phyloP scores from a whole-genome alignment of 2,329 filamentous ascomycete genomes.

The Cladophialophora chaetospira region DNA sequence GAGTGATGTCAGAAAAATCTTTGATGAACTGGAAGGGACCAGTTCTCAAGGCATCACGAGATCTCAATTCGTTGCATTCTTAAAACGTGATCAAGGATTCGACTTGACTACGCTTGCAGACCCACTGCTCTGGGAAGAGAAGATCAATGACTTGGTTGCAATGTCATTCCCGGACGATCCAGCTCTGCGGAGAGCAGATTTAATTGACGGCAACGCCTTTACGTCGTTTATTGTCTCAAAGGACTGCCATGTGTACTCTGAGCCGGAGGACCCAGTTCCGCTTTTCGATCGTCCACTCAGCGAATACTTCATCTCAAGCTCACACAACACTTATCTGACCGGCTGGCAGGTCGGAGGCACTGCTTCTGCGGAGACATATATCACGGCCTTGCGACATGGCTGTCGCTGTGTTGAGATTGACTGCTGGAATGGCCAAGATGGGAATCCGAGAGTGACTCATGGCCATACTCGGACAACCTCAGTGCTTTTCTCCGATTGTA shows the following conservation, averaged over 20 bases:
- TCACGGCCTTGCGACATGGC: slow-evolving; percentile 79
- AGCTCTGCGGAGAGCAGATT: slow-evolving; percentile 1
- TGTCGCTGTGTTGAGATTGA: slow-evolving; percentile 97
- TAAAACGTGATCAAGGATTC: slow-evolving; percentile 73
- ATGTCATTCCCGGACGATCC: slow-evolving; percentile 21
- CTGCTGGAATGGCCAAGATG: slow-evolving; percentile 92
- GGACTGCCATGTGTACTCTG: slow-evolving; percentile 67
- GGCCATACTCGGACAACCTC: slow-evolving; percentile 85
- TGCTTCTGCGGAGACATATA: slow-evolving; percentile 94
- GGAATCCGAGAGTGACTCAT: slow-evolving; percentile 85
- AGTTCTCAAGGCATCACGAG: slow-evolving; percentile 66
- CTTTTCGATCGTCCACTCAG: slow-evolving; percentile 81
- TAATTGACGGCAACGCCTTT: slow-evolving; percentile 77
- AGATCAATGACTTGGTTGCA: slow-evolving; percentile 26
- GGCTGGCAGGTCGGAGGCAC: slow-evolving; percentile 86
- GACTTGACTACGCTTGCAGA: slow-evolving; percentile 65
- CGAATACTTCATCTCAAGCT: slow-evolving; percentile 97
- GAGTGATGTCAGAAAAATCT: slow-evolving; percentile 76
- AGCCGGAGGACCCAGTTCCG: slow-evolving; percentile 60
- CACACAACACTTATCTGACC: slow-evolving; percentile 95
- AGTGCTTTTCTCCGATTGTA: slow-evolving; percentile 87
- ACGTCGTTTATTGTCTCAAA: slow-evolving; percentile 74
- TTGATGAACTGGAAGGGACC: slow-evolving; percentile 62
- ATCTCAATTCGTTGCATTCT: slow-evolving; percentile 73
- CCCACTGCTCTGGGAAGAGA: slow-evolving; percentile 25